A percentile compares a stretch with the other conserved stretches of the same genome.
Conservation (phyloP, 2,329 filamentous ascomycete species). For the Akanthomyces muscarius region DNA sequence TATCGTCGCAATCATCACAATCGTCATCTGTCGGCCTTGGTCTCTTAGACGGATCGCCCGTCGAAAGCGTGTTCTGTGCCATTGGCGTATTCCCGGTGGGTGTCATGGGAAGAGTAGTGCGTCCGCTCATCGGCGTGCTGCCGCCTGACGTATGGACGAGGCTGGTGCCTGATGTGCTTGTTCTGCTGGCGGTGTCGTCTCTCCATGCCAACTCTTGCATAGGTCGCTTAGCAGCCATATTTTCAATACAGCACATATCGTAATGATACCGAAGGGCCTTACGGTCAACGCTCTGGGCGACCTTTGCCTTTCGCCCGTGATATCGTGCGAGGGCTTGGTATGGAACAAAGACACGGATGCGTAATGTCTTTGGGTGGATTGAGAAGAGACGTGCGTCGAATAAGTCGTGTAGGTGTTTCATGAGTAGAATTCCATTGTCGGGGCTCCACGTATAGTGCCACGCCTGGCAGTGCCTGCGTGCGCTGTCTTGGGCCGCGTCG, state of each 20-base stretch:
- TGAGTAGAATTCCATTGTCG: not conserved
- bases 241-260: conserved; percentile 1
- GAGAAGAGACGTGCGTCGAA: not conserved
- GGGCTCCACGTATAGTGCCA: not conserved
- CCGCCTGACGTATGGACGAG: not conserved
- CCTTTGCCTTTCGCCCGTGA: not conserved
- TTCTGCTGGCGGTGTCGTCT: too few species aligned
- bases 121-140: too few species aligned
- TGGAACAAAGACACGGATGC: not conserved
- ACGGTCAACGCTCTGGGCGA: not conserved
- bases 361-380: not conserved
- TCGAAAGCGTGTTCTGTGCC: too few species aligned
- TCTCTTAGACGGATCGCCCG: too few species aligned
- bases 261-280: not conserved
- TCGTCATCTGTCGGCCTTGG: too few species aligned
- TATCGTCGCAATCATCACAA: too few species aligned
- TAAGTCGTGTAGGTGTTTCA: not conserved
- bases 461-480: not conserved
- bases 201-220: too few species aligned
- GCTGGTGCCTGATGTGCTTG: not conserved
- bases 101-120: too few species aligned
- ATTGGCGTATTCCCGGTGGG: too few species aligned
- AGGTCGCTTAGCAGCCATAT: not conserved
- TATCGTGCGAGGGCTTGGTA: not conserved
- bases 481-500: too few species aligned